Conservation (phyloP, 139 green algal genomes). For the Zygnema cylindricum region DNA sequence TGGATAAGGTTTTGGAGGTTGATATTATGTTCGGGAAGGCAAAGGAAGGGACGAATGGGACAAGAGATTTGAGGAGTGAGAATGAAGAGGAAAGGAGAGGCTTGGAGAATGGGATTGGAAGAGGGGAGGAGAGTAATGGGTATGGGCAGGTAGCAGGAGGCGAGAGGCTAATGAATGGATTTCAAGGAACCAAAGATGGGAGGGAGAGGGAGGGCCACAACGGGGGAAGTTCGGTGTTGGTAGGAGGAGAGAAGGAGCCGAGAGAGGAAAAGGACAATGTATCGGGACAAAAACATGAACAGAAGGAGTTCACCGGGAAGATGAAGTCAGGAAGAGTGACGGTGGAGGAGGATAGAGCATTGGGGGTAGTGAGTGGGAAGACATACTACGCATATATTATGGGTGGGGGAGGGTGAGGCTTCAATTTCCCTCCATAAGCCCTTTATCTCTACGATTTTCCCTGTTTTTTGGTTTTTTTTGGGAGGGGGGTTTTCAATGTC, state of each 20-base stretch:
- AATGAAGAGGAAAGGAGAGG: constrained; percentile 4
- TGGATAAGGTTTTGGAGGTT: background rate
- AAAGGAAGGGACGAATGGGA: background rate
- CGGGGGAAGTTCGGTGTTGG: background rate
- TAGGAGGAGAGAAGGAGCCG: background rate
- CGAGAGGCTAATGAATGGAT: too few relatives aligned
- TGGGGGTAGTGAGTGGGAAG: constrained; percentile 32
- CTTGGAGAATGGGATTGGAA: constrained; percentile 63
- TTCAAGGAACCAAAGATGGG: background rate
- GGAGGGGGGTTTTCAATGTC: too few relatives aligned
- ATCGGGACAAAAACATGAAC: too few relatives aligned
- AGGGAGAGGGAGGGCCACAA: too few relatives aligned
- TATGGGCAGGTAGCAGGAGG: background rate
- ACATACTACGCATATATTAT: constrained; percentile 44
- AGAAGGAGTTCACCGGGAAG: background rate
- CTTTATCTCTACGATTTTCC: background rate
- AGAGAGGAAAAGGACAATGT: background rate
- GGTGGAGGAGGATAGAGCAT: constrained; percentile 40
- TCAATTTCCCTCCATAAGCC: too few relatives aligned
- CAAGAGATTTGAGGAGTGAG: background rate
- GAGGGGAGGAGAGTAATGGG: background rate
- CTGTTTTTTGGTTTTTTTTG: background rate
- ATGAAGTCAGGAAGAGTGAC: constrained; percentile 18
- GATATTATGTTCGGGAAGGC: background rate
- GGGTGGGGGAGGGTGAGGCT: constrained; percentile 24